Evolutionary conservation across 805 yeast species (phyloP).

Genomic region (Teunomyces stri): DNA sequence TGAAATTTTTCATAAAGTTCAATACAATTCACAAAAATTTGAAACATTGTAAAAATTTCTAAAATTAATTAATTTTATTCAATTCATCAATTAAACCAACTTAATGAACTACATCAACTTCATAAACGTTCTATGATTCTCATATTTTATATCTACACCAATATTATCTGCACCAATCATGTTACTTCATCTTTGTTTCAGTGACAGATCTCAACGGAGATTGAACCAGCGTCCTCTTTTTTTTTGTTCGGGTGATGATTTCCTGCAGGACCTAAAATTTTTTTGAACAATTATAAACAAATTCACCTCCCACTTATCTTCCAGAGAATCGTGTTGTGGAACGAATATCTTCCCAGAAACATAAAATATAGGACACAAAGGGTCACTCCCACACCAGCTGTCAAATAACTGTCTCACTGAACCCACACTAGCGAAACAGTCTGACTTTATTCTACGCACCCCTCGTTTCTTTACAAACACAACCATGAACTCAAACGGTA

Average conservation of each 20-base stretch:
- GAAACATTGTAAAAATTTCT: too few relatives aligned
- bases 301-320: not conserved
- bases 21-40: too few relatives aligned
- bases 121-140: too few relatives aligned
- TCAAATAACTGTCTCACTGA: not conserved
- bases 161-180: not conserved
- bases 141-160: not conserved
- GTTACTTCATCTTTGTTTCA: not conserved
- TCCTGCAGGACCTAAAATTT: conserved; percentile 2
- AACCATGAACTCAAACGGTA: conserved; percentile 2
- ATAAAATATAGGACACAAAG: not conserved
- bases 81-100: too few relatives aligned
- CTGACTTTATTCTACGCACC: not conserved
- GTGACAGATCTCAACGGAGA: not conserved
- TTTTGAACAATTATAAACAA: not conserved
- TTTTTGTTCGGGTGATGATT: not conserved
- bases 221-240: not conserved
- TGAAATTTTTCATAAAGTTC: too few relatives aligned
- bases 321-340: not conserved
- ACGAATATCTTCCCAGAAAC: not conserved
- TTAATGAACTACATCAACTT: too few relatives aligned
- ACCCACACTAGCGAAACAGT: not conserved
- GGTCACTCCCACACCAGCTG: not conserved
- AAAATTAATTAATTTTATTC: too few relatives aligned
- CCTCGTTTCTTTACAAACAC: not conserved